These are phyloP conservation scores for Trichoderma parareesei DNA, from an alignment of 495 filamentous ascomycete genomes.

Conservation along the genomic window DNA sequence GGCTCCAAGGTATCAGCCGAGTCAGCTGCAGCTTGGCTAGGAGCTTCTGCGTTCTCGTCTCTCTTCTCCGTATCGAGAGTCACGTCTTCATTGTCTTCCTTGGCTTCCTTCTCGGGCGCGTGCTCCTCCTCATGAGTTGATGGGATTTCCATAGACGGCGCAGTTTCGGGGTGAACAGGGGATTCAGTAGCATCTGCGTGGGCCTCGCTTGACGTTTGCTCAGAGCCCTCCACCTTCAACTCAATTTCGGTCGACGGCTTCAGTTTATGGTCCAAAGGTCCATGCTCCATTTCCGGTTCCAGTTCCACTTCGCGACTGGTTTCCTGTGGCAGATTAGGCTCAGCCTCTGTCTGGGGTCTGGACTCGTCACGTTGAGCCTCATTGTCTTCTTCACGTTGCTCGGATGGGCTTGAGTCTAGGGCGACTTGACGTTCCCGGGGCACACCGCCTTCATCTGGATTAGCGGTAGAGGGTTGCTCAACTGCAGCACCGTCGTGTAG, in stretches of 20 bases:
- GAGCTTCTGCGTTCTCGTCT: neutral
- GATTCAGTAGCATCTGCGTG: neutral
- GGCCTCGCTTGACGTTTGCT: neutral
- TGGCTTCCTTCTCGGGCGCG: neutral
- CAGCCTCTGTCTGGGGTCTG: neutral
- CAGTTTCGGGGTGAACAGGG: neutral
- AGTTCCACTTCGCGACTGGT: neutral
- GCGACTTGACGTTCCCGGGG: neutral
- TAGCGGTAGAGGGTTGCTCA: neutral
- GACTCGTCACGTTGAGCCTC: slow-evolving; percentile 7
- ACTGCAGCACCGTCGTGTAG: neutral
- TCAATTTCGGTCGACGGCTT: neutral
- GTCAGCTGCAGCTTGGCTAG: neutral
- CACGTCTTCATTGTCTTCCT: neutral
- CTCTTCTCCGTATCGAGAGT: neutral
- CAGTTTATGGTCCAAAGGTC: neutral
- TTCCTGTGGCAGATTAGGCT: neutral
- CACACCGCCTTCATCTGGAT: neutral
- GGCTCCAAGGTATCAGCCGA: neutral
- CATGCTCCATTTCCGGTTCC: neutral
- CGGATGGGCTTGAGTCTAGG: neutral
- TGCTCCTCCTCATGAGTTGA: neutral
- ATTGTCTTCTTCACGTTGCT: slow-evolving; percentile 16
- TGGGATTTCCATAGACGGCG: neutral
- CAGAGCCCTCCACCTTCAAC: neutral